Evolutionary conservation across 176 grass and related monocot genomes (phyloP).

Genomic region (Aegilops speltoides): DNA sequence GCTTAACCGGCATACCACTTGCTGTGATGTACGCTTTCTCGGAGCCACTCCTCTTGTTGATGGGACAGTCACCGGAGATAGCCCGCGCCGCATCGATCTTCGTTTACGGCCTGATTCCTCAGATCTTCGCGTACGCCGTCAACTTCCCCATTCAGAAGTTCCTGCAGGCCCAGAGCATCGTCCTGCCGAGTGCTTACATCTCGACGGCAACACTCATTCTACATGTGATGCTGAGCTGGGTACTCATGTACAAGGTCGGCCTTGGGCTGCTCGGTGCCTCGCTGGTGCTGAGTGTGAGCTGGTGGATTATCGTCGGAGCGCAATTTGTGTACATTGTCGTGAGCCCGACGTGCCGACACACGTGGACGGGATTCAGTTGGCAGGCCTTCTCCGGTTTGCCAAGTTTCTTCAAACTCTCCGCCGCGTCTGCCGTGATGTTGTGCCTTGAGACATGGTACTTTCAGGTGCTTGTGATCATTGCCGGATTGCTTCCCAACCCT

Average conservation of each 20-base stretch:
- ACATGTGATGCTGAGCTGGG: conserved; percentile 54
- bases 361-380: background rate
- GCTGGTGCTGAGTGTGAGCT: conserved; percentile 1
- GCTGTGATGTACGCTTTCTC: no score
- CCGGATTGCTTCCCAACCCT: conserved; percentile 1
- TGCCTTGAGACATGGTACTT: conserved; percentile 26
- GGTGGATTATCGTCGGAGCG: background rate
- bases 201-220: conserved; percentile 37
- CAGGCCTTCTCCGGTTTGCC: background rate
- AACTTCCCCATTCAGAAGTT: conserved; percentile 75
- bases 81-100: conserved; percentile 50
- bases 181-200: conserved; percentile 67
- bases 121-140: conserved; percentile 20
- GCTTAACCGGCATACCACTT: no score
- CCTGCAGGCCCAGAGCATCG: conserved; percentile 71
- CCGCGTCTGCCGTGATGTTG: background rate
- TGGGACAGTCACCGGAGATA: conserved; percentile 11
- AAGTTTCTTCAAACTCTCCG: background rate
- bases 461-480: conserved; percentile 1
- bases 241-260: conserved; percentile 32
- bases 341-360: background rate
- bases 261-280: background rate
- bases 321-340: background rate
- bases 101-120: conserved; percentile 65
- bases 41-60: no score